Percentiles rank a stretch among this genome's conserved stretches.
These are phyloP conservation scores for Tremella yokohamensis DNA, from an alignment of 768 basidiomycete species.

Conservation along the genomic window DNA sequence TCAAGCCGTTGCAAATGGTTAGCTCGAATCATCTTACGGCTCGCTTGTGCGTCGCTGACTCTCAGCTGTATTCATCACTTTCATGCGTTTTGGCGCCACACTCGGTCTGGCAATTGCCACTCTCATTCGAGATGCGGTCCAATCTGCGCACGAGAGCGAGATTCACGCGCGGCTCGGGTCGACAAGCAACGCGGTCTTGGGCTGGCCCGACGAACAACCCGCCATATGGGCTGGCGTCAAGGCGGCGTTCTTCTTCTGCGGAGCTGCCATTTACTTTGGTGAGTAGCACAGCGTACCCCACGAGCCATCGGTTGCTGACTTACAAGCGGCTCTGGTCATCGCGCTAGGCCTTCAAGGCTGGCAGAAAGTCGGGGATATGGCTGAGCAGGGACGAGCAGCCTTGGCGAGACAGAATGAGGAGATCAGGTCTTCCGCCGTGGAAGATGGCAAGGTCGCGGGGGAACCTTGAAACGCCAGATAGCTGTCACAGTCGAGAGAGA, in stretches of 20 bases:
- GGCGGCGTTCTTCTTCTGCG: slow-evolving; percentile 2
- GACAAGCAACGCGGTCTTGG: neutral
- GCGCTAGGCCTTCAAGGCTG: slow-evolving; percentile 1
- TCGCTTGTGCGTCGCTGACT: neutral
- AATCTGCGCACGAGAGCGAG: neutral
- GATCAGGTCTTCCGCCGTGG: too few relatives aligned
- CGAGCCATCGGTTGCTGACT: neutral
- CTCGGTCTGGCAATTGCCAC: slow-evolving; percentile 13
- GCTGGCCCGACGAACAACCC: neutral
- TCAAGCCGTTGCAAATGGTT: slow-evolving; percentile 22
- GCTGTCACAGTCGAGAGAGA: too few relatives aligned
- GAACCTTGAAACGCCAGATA: too few relatives aligned
- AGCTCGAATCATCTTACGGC: neutral
- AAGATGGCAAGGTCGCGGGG: too few relatives aligned
- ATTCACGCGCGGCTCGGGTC: neutral
- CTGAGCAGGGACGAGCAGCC: too few relatives aligned
- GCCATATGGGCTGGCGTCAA: slow-evolving; percentile 2
- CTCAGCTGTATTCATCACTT: slow-evolving; percentile 12
- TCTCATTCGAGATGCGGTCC: slow-evolving; percentile 9
- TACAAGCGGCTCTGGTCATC: neutral
- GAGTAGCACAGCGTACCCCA: neutral
- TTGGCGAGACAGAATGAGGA: too few relatives aligned
- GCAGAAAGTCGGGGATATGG: neutral
- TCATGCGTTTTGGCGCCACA: slow-evolving; percentile 11
- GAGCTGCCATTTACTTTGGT: slow-evolving; percentile 1